A percentile compares a stretch with the other conserved stretches of the same genome.
Conservation (phyloP, 805 yeast genomes). For the Suhomyces faveliae region DNA sequence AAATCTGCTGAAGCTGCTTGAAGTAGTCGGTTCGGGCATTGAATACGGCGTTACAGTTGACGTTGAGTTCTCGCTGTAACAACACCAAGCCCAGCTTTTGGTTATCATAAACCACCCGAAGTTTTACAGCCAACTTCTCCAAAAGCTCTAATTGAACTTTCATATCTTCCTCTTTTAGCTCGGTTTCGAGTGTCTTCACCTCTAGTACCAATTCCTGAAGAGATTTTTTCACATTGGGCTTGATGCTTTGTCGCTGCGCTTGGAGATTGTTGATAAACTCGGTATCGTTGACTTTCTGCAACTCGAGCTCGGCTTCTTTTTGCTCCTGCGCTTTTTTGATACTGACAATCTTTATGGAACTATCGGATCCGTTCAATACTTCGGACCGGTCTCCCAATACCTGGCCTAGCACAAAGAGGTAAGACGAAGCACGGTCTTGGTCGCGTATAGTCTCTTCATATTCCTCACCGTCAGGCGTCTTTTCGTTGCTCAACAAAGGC, state of each 20-base stretch:
- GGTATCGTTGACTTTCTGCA: slow-evolving; percentile 25
- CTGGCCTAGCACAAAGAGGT: slow-evolving; percentile 53
- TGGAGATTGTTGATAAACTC: slow-evolving; percentile 25
- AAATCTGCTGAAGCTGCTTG: slow-evolving; percentile 77
- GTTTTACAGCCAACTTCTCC: slow-evolving; percentile 16
- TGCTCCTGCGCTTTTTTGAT: slow-evolving; percentile 20
- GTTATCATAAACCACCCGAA: slow-evolving; percentile 36
- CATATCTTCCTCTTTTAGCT: slow-evolving; percentile 20
- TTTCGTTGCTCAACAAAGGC: slow-evolving; percentile 49
- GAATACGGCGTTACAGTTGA: slow-evolving; percentile 60
- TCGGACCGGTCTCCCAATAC: slow-evolving; percentile 44
- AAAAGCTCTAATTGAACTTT: slow-evolving; percentile 19
- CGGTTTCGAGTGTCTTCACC: slow-evolving; percentile 26
- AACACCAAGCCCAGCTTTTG: slow-evolving; percentile 43
- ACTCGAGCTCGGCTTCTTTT: slow-evolving; percentile 20
- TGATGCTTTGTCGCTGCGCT: slow-evolving; percentile 19
- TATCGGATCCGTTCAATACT: slow-evolving; percentile 36
- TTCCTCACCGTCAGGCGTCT: slow-evolving; percentile 67
- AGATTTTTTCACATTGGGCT: slow-evolving; percentile 30
- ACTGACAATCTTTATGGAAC: slow-evolving; percentile 16
- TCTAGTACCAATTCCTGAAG: slow-evolving; percentile 33
- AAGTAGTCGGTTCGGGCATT: slow-evolving; percentile 82
- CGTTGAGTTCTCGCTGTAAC: slow-evolving; percentile 48
- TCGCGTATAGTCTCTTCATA: slow-evolving; percentile 70
- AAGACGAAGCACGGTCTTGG: slow-evolving; percentile 68